A percentile compares a stretch with the other conserved stretches of the same genome.
phyloP scores from a whole-genome alignment of 1,284 basidiomycete species.

The Cryptococcus sp. region DNA sequence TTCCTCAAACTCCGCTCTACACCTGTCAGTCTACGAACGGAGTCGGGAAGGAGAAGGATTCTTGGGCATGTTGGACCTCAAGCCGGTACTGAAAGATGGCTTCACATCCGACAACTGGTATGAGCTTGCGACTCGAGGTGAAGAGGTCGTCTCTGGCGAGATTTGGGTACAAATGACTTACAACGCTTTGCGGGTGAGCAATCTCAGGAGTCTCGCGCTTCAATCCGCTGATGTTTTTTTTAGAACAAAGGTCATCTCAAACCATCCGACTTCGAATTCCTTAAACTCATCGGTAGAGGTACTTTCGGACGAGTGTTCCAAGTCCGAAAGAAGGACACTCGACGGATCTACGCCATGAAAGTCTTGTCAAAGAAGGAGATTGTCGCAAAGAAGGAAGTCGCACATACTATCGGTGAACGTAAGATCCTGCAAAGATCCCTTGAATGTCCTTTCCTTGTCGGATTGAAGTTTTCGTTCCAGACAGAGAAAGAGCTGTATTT shows the following conservation, averaged over 20 bases:
- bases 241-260: slow-evolving; percentile 76
- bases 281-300: slow-evolving; percentile 96
- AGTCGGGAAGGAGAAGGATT: slow-evolving; percentile 76
- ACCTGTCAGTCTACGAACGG: slow-evolving; percentile 91
- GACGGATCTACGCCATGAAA: slow-evolving; percentile 99
- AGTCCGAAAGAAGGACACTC: slow-evolving; percentile 94
- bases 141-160: slow-evolving; percentile 81
- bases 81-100: slow-evolving; percentile 81
- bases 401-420: slow-evolving; percentile 98
- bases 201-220: background rate
- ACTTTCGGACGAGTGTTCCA: slow-evolving; percentile 99
- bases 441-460: slow-evolving; percentile 95
- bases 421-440: slow-evolving; percentile 94
- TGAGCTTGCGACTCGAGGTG: slow-evolving; percentile 71
- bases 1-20: slow-evolving; percentile 77
- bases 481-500: slow-evolving; percentile 93
- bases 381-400: slow-evolving; percentile 97
- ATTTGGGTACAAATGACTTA: slow-evolving; percentile 93
- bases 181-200: slow-evolving; percentile 76
- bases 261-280: slow-evolving; percentile 94
- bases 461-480: slow-evolving; percentile 98
- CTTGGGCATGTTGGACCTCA: slow-evolving; percentile 86
- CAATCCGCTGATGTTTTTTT: slow-evolving; percentile 2
- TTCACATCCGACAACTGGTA: slow-evolving; percentile 96
- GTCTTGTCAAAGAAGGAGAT: slow-evolving; percentile 98